Base-by-base conservation (phyloP, 139 green algal genomes). In the Picochlorum sp. region DNA sequence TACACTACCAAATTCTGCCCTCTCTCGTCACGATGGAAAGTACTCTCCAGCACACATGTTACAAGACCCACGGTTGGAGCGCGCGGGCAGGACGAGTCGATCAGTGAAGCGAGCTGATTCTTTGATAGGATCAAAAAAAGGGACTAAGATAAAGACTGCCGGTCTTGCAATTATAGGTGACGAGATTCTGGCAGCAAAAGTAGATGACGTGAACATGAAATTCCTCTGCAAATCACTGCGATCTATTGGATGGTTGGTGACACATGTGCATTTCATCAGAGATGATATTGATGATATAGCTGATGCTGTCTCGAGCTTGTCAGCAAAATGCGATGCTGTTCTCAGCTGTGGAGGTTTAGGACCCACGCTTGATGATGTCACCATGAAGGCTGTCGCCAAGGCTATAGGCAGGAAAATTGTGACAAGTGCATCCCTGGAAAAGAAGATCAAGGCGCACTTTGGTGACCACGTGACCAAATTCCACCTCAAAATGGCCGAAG, bases 401-500 rank as follows among this genome's bases (percentile, higher is more conserved):
- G 81, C 78, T 0, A 47, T 85, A 9, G 71, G 68, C 9, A 45
- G 60, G 31, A 68, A 61, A 31, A 51, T 85, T 13, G 47, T 49
- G n/a, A 63, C 49, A 49, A 68, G 58, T 55, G 67, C 79, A 4
- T 71, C 65, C 14, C 45, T 93, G 26, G 82, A 90, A 66, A 14
- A 71, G 9, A 68, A 78, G 3, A 65, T 95, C 51, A 16, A 73
- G 4, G 30, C 1, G 3, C 83, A 84, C 49, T 95, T 94, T 79
- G 86, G 82, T 3, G 56, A 69, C 3, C 23, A 81, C 45, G 62
- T 86, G 14, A 95, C 82, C 1, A 20, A 72, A 10, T 74, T 80
- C 3, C 88, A 95, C 70, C 74, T 95, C n/a, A 95, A 95, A 66
- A 90, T 95, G 87, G 83, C 87, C n/a, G 76, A 93, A 21, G 70